Percentiles rank a stretch among this genome's conserved stretches.
phyloP scores from a whole-genome alignment of 2,329 filamentous ascomycete genomes.

The Aphanocladium album region DNA sequence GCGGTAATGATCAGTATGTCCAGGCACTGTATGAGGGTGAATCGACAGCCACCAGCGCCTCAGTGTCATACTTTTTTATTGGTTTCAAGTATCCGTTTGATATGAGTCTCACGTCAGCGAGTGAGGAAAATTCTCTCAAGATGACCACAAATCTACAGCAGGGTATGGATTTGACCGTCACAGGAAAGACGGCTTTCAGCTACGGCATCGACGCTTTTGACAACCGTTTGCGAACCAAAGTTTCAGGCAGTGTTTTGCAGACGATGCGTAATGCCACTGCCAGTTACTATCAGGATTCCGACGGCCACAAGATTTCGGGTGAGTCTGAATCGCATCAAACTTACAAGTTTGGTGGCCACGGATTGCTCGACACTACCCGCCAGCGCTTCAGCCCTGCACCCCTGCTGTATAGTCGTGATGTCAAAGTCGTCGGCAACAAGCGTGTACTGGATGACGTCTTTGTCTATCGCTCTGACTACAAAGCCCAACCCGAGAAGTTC shows the following conservation, averaged over 20 bases:
- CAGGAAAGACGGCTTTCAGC: slow-evolving; percentile 44
- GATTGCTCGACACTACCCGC: slow-evolving; percentile 11
- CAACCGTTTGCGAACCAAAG: slow-evolving; percentile 21
- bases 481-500: background rate
- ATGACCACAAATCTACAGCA: slow-evolving; percentile 35
- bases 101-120: background rate
- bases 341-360: slow-evolving; percentile 46
- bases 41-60: slow-evolving; percentile 10
- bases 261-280: slow-evolving; percentile 57
- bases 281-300: slow-evolving; percentile 43
- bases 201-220: slow-evolving; percentile 55
- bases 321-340: slow-evolving; percentile 53
- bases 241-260: slow-evolving; percentile 27
- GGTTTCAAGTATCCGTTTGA: slow-evolving; percentile 17
- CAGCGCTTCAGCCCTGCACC: slow-evolving; percentile 21
- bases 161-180: slow-evolving; percentile 32
- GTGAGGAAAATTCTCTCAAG: slow-evolving; percentile 14
- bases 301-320: slow-evolving; percentile 43
- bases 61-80: background rate
- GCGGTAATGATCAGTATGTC: slow-evolving; percentile 35
- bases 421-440: slow-evolving; percentile 24
- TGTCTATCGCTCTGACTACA: background rate
- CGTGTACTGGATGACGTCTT: background rate
- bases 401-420: slow-evolving; percentile 53
- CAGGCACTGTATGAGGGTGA: slow-evolving; percentile 16